Percentiles rank a stretch among this genome's conserved stretches.
phyloP scores from a whole-genome alignment of 495 filamentous ascomycete genomes.

The Penicillium atrosanguineum region DNA sequence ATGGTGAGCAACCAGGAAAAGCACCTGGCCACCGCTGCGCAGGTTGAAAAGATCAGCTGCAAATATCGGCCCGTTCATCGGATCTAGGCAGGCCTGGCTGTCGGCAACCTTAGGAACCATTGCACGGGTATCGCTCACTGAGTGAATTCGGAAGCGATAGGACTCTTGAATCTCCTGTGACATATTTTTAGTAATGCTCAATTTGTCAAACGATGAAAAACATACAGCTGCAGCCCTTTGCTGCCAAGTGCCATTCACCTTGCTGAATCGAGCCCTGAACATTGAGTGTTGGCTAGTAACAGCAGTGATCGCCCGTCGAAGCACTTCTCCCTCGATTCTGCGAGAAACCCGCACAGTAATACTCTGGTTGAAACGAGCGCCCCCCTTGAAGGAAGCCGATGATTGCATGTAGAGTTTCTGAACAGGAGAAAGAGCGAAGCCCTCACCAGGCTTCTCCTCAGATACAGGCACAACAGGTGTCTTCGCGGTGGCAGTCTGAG shows the following conservation, averaged over 20 bases:
- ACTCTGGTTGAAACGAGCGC: slow-evolving; percentile 66
- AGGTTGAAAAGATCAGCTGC: slow-evolving; percentile 52
- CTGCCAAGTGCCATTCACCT: slow-evolving; percentile 36
- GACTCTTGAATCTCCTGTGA: slow-evolving; percentile 40
- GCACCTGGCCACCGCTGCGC: slow-evolving; percentile 48
- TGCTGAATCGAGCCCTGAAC: slow-evolving; percentile 63
- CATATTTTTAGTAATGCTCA: slow-evolving; percentile 13
- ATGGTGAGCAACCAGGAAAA: slow-evolving; percentile 68
- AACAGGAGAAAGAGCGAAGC: slow-evolving; percentile 52
- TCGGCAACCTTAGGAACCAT: slow-evolving; percentile 33
- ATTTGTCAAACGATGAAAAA: not conserved
- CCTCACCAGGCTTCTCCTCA: slow-evolving; percentile 38
- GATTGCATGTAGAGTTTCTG: slow-evolving; percentile 47
- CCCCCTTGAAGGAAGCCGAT: slow-evolving; percentile 45
- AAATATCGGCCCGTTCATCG: slow-evolving; percentile 42
- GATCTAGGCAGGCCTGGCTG: slow-evolving; percentile 42
- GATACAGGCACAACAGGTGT: slow-evolving; percentile 10
- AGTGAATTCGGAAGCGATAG: slow-evolving; percentile 37
- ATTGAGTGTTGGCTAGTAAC: slow-evolving; percentile 65
- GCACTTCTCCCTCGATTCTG: slow-evolving; percentile 43
- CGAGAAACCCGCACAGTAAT: slow-evolving; percentile 58
- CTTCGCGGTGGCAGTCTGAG: slow-evolving; percentile 26
- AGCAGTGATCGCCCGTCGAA: slow-evolving; percentile 54
- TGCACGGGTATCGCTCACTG: slow-evolving; percentile 27
- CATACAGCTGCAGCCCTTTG: slow-evolving; percentile 39